A percentile compares a stretch with the other conserved stretches of the same genome.
phyloP scores from a whole-genome alignment of 2,329 filamentous ascomycete genomes.

The Clarireedia monteithiana region DNA sequence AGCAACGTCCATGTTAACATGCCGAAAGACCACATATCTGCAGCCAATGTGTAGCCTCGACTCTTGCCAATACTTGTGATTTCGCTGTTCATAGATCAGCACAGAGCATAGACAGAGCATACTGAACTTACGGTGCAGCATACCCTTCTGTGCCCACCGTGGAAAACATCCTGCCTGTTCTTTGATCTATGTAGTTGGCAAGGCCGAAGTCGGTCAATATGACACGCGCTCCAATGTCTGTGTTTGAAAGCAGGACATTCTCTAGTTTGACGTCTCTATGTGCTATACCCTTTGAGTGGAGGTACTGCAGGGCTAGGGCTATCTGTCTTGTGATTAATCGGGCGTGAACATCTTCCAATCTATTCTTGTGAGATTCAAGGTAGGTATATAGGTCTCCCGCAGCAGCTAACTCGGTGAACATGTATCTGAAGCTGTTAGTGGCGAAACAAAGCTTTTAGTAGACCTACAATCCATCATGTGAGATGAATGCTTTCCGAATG shows the following conservation, averaged over 20 bases:
- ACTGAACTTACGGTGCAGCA: slow-evolving; percentile 25
- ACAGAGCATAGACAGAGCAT: not conserved
- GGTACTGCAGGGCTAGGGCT: slow-evolving; percentile 23
- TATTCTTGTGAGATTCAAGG: slow-evolving; percentile 18
- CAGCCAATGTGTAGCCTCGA: slow-evolving; percentile 24
- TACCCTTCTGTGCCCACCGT: slow-evolving; percentile 26
- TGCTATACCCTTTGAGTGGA: slow-evolving; percentile 24
- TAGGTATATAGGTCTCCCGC: slow-evolving; percentile 32
- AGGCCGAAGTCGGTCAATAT: slow-evolving; percentile 29
- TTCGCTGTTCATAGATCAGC: slow-evolving; percentile 13
- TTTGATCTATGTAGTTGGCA: slow-evolving; percentile 18
- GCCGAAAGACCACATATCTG: slow-evolving; percentile 29
- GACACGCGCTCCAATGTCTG: slow-evolving; percentile 24
- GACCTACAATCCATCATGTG: slow-evolving; percentile 39
- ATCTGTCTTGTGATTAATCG: slow-evolving; percentile 27
- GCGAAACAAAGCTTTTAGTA: not conserved
- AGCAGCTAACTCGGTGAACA: slow-evolving; percentile 50
- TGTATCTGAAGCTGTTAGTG: slow-evolving; percentile 34
- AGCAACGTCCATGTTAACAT: slow-evolving; percentile 23
- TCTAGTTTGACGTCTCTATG: slow-evolving; percentile 30
- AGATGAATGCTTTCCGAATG: slow-evolving; percentile 44
- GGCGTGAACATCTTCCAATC: slow-evolving; percentile 20
- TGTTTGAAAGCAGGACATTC: slow-evolving; percentile 27
- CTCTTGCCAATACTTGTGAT: slow-evolving; percentile 6
- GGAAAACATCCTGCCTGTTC: slow-evolving; percentile 21